phyloP scores from a whole-genome alignment of 192 early-diverging fungal genomes.

The Coemansia asiatica region DNA sequence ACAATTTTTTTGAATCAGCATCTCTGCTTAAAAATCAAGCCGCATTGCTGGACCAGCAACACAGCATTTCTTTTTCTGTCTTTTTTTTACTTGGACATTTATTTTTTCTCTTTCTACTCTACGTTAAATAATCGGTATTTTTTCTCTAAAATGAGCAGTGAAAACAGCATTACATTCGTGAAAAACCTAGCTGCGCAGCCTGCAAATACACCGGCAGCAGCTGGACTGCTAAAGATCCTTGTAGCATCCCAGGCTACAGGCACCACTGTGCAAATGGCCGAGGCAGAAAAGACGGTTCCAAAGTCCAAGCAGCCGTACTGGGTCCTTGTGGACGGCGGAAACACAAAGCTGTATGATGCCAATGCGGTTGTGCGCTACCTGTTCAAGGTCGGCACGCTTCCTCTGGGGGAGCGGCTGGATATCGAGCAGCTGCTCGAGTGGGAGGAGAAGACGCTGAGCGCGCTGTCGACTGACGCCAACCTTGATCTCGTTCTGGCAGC shows the following conservation, averaged over 20 bases:
- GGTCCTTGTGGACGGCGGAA: conserved; percentile 17
- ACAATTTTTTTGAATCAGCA: too few species aligned
- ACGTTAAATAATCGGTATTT: too few species aligned
- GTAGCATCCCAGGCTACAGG: conserved; percentile 39
- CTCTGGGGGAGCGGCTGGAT: conserved; percentile 27
- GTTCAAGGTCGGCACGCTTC: conserved; percentile 23
- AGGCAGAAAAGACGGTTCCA: conserved; percentile 13
- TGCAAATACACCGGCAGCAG: conserved; percentile 50
- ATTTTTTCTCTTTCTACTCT: too few species aligned
- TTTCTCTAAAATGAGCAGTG: conserved; percentile 5
- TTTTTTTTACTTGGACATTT: neutral
- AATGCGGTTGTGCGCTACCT: conserved; percentile 53
- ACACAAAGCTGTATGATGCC: conserved; percentile 44
- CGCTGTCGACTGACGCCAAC: conserved; percentile 26
- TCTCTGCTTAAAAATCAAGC: too few species aligned
- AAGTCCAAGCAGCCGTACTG: conserved; percentile 48
- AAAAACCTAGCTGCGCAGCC: conserved; percentile 34
- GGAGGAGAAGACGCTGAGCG: conserved; percentile 49
- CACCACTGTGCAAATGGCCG: conserved; percentile 20
- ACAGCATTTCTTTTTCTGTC: too few species aligned
- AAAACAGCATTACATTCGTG: conserved; percentile 24
- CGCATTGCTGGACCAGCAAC: too few species aligned
- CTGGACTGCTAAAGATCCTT: conserved; percentile 50
- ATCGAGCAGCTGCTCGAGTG: conserved; percentile 50
- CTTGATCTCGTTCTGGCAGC: conserved; percentile 23